These are phyloP conservation scores for Podosphaera fusca DNA, from an alignment of 2,329 filamentous ascomycete genomes.

Conservation along the genomic window DNA sequence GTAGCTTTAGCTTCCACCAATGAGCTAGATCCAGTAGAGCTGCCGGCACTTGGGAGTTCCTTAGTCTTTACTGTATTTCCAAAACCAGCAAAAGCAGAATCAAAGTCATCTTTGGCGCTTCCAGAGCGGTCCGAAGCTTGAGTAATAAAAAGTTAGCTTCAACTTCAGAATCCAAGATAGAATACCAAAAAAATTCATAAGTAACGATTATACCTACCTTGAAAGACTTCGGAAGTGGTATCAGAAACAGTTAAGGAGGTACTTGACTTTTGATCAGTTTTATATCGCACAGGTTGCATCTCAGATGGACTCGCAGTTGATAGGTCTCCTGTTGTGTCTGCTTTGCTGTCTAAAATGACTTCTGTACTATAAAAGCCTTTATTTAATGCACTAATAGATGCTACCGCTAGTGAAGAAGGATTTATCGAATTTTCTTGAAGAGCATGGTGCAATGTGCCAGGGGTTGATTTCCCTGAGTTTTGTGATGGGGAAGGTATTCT, in stretches of 20 bases:
- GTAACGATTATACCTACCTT: constrained; percentile 22
- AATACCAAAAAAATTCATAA: constrained; percentile 16
- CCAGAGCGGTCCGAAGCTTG: constrained; percentile 25
- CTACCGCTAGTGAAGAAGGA: constrained; percentile 58
- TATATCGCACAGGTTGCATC: constrained; percentile 11
- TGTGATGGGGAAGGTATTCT: constrained; percentile 36
- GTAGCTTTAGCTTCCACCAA: constrained; percentile 18
- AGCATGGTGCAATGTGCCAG: constrained; percentile 49
- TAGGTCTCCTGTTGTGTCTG: constrained; percentile 13
- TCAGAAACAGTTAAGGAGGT: constrained; percentile 13
- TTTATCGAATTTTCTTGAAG: constrained; percentile 42
- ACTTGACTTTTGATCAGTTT: constrained; percentile 14
- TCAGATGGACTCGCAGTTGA: constrained; percentile 12
- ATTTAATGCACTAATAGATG: constrained; percentile 42
- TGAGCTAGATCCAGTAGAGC: constrained; percentile 19
- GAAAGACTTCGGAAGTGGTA: constrained; percentile 28
- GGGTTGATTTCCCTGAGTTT: constrained; percentile 55
- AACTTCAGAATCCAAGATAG: constrained; percentile 23
- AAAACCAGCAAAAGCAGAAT: constrained; percentile 65
- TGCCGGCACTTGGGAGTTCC: constrained; percentile 23
- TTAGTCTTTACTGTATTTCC: constrained; percentile 24
- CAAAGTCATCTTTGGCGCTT: constrained; percentile 53
- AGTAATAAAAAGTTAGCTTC: constrained; percentile 27
- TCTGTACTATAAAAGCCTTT: constrained; percentile 20
- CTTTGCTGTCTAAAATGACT: constrained; percentile 18